Evolutionary conservation across 2,329 filamentous ascomycete species (phyloP).

Genomic region (Fusarium incarnatum): DNA sequence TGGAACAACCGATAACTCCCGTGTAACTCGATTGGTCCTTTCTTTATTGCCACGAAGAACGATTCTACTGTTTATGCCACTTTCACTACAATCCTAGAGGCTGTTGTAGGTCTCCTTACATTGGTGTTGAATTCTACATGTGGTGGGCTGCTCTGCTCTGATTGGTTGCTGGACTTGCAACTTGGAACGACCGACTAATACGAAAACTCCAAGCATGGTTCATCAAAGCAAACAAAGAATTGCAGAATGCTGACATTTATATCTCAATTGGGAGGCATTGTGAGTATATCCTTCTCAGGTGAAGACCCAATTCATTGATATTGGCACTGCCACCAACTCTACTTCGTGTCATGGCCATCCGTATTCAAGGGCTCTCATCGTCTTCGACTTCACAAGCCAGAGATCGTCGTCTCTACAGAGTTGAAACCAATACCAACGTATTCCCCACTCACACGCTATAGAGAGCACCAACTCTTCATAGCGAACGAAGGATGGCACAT

Average conservation of each 20-base stretch:
- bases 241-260: background rate
- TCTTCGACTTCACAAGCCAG: conserved; percentile 9
- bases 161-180: conserved; percentile 34
- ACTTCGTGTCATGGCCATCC: background rate
- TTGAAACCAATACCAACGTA: conserved; percentile 8
- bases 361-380: background rate
- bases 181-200: conserved; percentile 32
- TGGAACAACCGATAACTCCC: conserved; percentile 23
- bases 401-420: conserved; percentile 23
- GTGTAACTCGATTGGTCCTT: conserved; percentile 12
- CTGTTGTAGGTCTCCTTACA: conserved; percentile 31
- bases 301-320: background rate
- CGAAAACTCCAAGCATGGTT: conserved; percentile 23
- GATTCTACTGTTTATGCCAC: background rate
- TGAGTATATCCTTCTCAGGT: background rate
- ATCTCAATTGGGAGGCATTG: rapidly evolving
- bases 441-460: conserved; percentile 41
- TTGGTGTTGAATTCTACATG: conserved; percentile 40
- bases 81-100: conserved; percentile 8
- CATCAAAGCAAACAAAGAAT: background rate
- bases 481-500: conserved; percentile 46
- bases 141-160: conserved; percentile 35
- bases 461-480: conserved; percentile 33
- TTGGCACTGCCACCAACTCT: no score
- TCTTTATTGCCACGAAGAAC: background rate